Base-by-base conservation (phyloP, 1,139 yeast genomes). In the Blastobotrys illinoisensis region DNA sequence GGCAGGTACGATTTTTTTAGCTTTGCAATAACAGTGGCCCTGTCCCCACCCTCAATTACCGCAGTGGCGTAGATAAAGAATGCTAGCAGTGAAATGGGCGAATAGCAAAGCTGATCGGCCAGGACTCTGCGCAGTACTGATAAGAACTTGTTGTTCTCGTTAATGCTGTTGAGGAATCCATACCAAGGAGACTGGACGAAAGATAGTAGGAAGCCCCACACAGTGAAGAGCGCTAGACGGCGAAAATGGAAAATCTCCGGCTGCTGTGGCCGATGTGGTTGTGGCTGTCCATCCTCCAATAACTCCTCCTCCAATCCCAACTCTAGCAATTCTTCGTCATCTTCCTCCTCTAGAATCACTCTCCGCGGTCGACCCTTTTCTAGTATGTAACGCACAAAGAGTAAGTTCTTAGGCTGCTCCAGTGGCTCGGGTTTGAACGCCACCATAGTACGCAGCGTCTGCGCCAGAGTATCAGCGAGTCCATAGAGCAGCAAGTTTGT, bases 141-240 rank as follows among this genome's bases (percentile, higher is more conserved):
- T 9, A 91, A 82, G 54, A 91, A 79, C 43, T 86, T 82, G 19
- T 96, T 95, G 70, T 88, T 93, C 57, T 84, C 86, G 16, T 66
- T 62, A 53, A 89, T 82, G 50, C 76, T 74, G 66, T 91, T 91
- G 56, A 93, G 76, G 57, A 91, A 81, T 62, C 82, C 80, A 66
- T 91, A 91, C 99, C 99, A 93, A 58, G 85, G 84, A 55, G 88
- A 87, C 70, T 90, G 98, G 50, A 84, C 80, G 67, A 88, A 85
- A 0, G 97, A 86, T 73, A 89, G 80, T 4, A 86, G 68, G 57
- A 87, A 81, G 0, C 97, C 75, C 97, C 97, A 91, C 48, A 82
- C 74, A 76, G 89, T 84, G 66, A 91, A 91, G 11, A 95, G 86
- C 0, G 86, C 79, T 65, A 90, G 79, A 58, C 97, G 76, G 56